A percentile compares a stretch with the other conserved stretches of the same genome.
phyloP scores from a whole-genome alignment of 1,139 yeast species.

The Geotrichum cucujoidarum region DNA sequence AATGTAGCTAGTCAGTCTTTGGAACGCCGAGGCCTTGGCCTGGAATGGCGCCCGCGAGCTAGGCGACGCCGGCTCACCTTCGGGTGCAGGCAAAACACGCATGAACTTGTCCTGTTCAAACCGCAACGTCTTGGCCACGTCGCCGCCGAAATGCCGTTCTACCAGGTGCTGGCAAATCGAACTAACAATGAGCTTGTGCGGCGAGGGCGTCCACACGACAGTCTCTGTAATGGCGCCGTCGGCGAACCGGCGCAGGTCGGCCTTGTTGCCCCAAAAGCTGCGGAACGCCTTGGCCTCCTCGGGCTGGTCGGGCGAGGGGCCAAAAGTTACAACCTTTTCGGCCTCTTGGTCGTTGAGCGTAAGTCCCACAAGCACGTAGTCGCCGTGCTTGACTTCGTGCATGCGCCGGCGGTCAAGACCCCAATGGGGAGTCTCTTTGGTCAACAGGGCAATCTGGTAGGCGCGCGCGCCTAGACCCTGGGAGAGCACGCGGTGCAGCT shows the following conservation, averaged over 20 bases:
- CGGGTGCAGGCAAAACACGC: slow-evolving; percentile 41
- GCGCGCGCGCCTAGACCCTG: slow-evolving; percentile 69
- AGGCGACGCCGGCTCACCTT: slow-evolving; percentile 26
- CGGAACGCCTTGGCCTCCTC: slow-evolving; percentile 51
- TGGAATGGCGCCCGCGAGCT: slow-evolving; percentile 53
- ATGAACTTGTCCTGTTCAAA: slow-evolving; percentile 22
- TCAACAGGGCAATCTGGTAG: slow-evolving; percentile 15
- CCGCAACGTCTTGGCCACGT: slow-evolving; percentile 28
- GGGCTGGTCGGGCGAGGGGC: slow-evolving; percentile 62
- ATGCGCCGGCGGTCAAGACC: slow-evolving; percentile 54
- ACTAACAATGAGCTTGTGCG: slow-evolving; percentile 58
- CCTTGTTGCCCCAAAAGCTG: slow-evolving; percentile 82
- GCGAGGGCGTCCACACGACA: slow-evolving; percentile 68
- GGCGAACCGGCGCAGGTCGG: slow-evolving; percentile 77
- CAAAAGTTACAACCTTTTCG: slow-evolving; percentile 78
- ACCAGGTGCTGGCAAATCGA: slow-evolving; percentile 61
- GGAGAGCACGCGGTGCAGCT: slow-evolving; percentile 53
- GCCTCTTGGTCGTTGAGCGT: slow-evolving; percentile 66
- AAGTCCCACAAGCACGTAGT: slow-evolving; percentile 50
- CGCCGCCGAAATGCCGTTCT: slow-evolving; percentile 52
- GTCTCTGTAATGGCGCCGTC: slow-evolving; percentile 88
- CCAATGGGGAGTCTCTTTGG: slow-evolving; percentile 30
- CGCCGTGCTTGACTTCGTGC: slow-evolving; percentile 31
- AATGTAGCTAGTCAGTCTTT: slow-evolving; percentile 53
- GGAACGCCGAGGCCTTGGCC: slow-evolving; percentile 59